Base-by-base conservation (phyloP, 2,329 filamentous ascomycete genomes). In the Neopestalotiopsis rosae region DNA sequence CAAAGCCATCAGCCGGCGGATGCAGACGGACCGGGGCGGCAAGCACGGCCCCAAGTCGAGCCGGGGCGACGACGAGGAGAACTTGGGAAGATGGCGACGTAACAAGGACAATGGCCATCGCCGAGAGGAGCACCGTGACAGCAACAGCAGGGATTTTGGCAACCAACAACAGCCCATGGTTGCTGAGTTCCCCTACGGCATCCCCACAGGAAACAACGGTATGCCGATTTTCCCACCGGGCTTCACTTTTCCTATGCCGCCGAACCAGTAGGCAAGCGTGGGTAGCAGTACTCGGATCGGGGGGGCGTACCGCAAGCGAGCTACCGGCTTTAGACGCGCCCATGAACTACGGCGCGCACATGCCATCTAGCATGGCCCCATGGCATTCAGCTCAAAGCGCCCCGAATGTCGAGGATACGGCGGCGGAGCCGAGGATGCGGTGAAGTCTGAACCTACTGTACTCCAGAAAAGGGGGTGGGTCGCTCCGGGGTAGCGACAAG, bases 1-100 rank as follows among this genome's bases (percentile, higher is more conserved):
- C 58, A 99, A 99, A 85, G 94, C 90, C 52, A 91, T 92, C 70
- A 90, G 88, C 74, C 85, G 90, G 20, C 88, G 90, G 45, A 91
- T 91, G 88, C 88, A 90, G 79, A 92, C 89, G 7, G 90, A 92
- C 77, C 89, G 89, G 76, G 88, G 89, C 66, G 90, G 90, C 45
- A 85, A 85, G 74, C 88, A 90, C 75, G 89, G 90, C 3, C 89
- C 89, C 65, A 90, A 90, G 75, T 91, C 89, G 1, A 88, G 86
- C n/a, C 82, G 85, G 5, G 71, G 73, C 20, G 71, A 72, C 7
- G 76, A 76, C 2, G 75, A 79, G 5, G 76, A 77, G 7, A 75
- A 77, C 38, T 69, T 75, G 42, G 71, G 71, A 13, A 69, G 74
- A 69, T 79, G 76, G 76, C 74, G 75, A 62, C 74, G 75, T 67